These are phyloP conservation scores for Pulveroboletus sp. DNA, from an alignment of 768 basidiomycete species.

Conservation along the genomic window DNA sequence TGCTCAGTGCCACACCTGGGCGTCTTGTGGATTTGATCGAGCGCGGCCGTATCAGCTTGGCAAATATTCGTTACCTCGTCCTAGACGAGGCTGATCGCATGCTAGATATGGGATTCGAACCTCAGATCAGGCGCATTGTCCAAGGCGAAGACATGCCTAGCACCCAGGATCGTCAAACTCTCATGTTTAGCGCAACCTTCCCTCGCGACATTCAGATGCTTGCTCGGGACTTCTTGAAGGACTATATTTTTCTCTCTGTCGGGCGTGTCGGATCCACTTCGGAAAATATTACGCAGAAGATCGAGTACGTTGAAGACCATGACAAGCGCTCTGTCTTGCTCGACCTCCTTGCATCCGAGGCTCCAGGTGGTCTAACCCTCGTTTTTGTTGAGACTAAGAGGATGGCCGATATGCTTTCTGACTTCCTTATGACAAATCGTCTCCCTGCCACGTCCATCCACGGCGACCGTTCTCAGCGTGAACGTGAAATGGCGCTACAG, in stretches of 20 bases:
- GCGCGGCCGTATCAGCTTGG: constrained; percentile 92
- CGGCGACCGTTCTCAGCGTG: constrained; percentile 95
- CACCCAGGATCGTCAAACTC: constrained; percentile 84
- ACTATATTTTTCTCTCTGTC: constrained; percentile 98
- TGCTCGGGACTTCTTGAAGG: constrained; percentile 93
- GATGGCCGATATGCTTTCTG: constrained; percentile 98
- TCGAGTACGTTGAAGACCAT: constrained; percentile 95
- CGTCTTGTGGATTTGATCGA: constrained; percentile 98
- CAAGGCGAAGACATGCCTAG: constrained; percentile 99
- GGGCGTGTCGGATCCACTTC: constrained; percentile 98
- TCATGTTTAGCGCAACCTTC: constrained; percentile 99
- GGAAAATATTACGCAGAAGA: constrained; percentile 98
- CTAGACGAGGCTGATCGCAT: constrained; percentile 99
- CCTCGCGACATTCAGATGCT: constrained; percentile 98
- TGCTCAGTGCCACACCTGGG: constrained; percentile 94
- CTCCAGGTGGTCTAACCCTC: constrained; percentile 71
- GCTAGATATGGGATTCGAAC: constrained; percentile 99
- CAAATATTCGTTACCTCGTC: constrained; percentile 96
- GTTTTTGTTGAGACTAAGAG: constrained; percentile 99
- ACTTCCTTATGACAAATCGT: constrained; percentile 80
- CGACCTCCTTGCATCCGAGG: constrained; percentile 82
- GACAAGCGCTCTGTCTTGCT: constrained; percentile 97
- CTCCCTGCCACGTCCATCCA: constrained; percentile 96
- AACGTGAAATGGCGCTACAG: constrained; percentile 92
- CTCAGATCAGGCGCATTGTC: constrained; percentile 96